A percentile compares a stretch with the other conserved stretches of the same genome.
These are phyloP conservation scores for Nannochloropsis gaditana DNA, from an alignment of 108 stramenopile species.

Conservation along the genomic window DNA sequence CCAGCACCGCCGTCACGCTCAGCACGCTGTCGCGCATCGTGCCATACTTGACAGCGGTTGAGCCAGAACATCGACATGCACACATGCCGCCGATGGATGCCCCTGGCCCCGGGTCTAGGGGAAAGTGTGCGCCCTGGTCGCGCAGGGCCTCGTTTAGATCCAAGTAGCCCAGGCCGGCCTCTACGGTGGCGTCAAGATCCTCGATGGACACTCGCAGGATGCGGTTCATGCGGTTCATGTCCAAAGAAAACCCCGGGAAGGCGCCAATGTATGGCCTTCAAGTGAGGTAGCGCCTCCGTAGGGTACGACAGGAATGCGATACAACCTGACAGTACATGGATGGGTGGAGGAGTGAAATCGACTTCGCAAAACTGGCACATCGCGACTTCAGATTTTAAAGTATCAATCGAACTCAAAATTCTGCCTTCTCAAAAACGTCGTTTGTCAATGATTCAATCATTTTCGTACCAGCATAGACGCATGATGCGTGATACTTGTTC, in stretches of 20 bases:
- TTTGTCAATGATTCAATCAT: background rate
- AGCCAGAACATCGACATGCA: conserved; percentile 79
- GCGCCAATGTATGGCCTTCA: conserved; percentile 71
- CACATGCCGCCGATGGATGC: conserved; percentile 85
- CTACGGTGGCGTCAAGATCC: conserved; percentile 58
- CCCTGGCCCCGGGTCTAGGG: conserved; percentile 82
- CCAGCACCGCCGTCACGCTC: conserved; percentile 68
- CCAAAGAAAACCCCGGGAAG: conserved; percentile 48
- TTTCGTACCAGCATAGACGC: conserved; percentile 45
- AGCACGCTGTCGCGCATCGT: conserved; percentile 88
- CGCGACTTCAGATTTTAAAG: no score
- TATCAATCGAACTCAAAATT: no score
- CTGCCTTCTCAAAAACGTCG: no score
- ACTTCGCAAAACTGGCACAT: no score
- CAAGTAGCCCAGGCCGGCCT: conserved; percentile 51
- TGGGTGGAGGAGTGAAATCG: background rate
- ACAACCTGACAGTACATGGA: background rate
- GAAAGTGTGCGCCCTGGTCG: conserved; percentile 76
- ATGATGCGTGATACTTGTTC: conserved; percentile 67
- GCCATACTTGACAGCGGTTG: conserved; percentile 86
- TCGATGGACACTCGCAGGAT: conserved; percentile 41
- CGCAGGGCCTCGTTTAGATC: conserved; percentile 47
- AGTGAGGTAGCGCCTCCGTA: conserved; percentile 85
- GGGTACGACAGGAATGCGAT: conserved; percentile 72
- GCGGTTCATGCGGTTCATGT: conserved; percentile 49